These are phyloP conservation scores for Crithidia acanthocephali DNA, from an alignment of 208 protist genomes.

Conservation along the genomic window DNA sequence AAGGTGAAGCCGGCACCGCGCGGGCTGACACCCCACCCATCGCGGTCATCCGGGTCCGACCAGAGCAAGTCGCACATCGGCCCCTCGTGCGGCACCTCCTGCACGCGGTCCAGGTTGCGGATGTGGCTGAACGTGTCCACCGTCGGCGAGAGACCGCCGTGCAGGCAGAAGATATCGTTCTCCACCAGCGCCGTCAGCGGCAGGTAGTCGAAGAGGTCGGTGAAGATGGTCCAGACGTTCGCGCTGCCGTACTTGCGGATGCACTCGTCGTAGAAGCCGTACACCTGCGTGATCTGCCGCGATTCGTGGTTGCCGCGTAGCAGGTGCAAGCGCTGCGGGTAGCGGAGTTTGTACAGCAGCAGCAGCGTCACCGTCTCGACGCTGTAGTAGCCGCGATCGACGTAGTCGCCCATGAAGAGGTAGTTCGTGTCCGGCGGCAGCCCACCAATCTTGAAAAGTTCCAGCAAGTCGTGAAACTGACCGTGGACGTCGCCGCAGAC, in stretches of 20 bases:
- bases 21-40: slow-evolving; percentile 97
- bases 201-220: slow-evolving; percentile 98
- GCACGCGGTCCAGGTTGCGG: slow-evolving; percentile 94
- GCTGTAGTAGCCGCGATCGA: slow-evolving; percentile 96
- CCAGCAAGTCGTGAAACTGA: slow-evolving; percentile 98
- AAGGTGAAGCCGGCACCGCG: slow-evolving; percentile 99
- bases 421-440: slow-evolving; percentile 98
- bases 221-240: slow-evolving; percentile 97
- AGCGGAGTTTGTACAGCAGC: slow-evolving; percentile 96
- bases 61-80: slow-evolving; percentile 99
- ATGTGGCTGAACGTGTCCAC: slow-evolving; percentile 96
- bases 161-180: slow-evolving; percentile 97
- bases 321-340: slow-evolving; percentile 96
- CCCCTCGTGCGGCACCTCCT: slow-evolving; percentile 99
- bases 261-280: slow-evolving; percentile 99
- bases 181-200: slow-evolving; percentile 98
- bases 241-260: slow-evolving; percentile 97
- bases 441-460: slow-evolving; percentile 98
- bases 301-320: slow-evolving; percentile 99
- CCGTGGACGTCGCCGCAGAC: slow-evolving; percentile 97
- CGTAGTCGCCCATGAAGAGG: slow-evolving; percentile 98
- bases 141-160: slow-evolving; percentile 96
- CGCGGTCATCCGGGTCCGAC: slow-evolving; percentile 97
- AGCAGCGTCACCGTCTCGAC: slow-evolving; percentile 95
- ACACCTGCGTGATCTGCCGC: slow-evolving; percentile 98